phyloP scores from a whole-genome alignment of 805 yeast genomes.

The Metschnikowia santaceciliae region DNA sequence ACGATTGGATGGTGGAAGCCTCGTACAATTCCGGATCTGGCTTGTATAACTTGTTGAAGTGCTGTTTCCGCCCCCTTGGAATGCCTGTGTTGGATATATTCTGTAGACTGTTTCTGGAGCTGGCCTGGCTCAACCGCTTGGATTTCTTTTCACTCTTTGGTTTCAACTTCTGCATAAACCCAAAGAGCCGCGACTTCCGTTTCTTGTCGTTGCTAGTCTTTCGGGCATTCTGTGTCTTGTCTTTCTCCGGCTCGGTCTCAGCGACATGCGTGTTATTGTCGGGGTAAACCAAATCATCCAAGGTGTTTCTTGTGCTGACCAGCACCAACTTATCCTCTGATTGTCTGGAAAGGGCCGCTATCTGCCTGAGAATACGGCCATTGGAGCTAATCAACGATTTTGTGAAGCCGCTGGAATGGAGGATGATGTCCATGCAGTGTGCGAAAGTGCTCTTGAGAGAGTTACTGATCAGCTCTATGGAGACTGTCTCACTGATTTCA shows the following conservation, averaged over 20 bases:
- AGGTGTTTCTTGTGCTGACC: background rate
- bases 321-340: background rate
- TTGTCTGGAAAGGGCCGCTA: background rate
- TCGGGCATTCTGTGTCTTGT: no score
- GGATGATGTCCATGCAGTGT: slow-evolving; percentile 18
- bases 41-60: slow-evolving; percentile 19
- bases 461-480: slow-evolving; percentile 19
- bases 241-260: background rate
- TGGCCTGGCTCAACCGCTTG: background rate
- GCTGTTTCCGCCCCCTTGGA: slow-evolving; percentile 24
- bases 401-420: slow-evolving; percentile 23
- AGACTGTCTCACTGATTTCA: slow-evolving; percentile 21
- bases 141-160: background rate
- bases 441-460: slow-evolving; percentile 22
- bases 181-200: background rate
- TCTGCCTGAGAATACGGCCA: slow-evolving; percentile 1
- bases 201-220: background rate
- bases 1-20: slow-evolving; percentile 8
- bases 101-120: background rate
- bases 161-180: slow-evolving; percentile 2
- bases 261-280: background rate
- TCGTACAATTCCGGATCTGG: slow-evolving; percentile 24
- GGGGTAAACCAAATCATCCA: background rate
- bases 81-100: slow-evolving; percentile 19
- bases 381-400: slow-evolving; percentile 12